phyloP scores from a whole-genome alignment of 495 filamentous ascomycete species.

The Evansstolkia leycettana region DNA sequence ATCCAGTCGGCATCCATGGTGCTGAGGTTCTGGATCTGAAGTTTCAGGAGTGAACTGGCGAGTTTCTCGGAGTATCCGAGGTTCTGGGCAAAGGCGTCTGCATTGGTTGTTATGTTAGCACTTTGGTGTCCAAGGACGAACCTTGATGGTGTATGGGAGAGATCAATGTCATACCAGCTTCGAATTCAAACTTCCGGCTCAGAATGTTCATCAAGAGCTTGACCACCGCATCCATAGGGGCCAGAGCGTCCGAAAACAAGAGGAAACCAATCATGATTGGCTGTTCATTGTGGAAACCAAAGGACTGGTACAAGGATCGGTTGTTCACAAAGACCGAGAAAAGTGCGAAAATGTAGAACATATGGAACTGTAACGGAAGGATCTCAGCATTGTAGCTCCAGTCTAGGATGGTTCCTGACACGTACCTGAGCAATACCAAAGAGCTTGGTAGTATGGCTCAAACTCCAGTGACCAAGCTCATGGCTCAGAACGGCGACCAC shows the following conservation, averaged over 20 bases:
- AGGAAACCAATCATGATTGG: constrained; percentile 96
- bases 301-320: constrained; percentile 74
- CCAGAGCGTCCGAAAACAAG: constrained; percentile 86
- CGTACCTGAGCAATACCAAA: constrained; percentile 80
- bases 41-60: constrained; percentile 80
- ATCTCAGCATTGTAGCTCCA: constrained; percentile 13
- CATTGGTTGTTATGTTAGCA: constrained; percentile 9
- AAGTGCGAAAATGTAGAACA: constrained; percentile 91
- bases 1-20: constrained; percentile 98
- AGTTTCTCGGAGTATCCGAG: constrained; percentile 83
- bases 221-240: constrained; percentile 81
- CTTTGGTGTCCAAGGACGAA: too few species aligned
- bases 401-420: too few species aligned
- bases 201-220: constrained; percentile 94
- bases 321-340: constrained; percentile 98
- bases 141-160: not conserved
- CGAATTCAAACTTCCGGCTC: constrained; percentile 85
- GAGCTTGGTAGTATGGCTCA: constrained; percentile 86
- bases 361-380: constrained; percentile 48
- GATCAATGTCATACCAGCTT: constrained; percentile 54
- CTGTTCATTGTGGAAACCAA: constrained; percentile 74
- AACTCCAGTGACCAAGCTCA: constrained; percentile 92
- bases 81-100: constrained; percentile 68
- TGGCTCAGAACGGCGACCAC: constrained; percentile 92
- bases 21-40: constrained; percentile 94